Conservation (phyloP, 2,329 filamentous ascomycete genomes). For the Xylaria sp. region DNA sequence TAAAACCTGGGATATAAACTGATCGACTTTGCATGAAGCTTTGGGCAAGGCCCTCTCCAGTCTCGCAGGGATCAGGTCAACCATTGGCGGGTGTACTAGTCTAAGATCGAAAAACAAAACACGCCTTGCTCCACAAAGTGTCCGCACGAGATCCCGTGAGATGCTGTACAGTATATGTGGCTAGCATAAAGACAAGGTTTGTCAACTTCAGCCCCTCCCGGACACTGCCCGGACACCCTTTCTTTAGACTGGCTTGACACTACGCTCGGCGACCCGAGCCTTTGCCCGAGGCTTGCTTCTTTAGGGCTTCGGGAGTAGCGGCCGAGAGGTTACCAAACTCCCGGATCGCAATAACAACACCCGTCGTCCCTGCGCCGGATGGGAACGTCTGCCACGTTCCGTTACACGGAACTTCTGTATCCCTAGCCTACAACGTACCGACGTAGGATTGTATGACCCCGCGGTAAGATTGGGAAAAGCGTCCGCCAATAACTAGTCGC, state of each 20-base stretch:
- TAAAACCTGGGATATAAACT: not conserved
- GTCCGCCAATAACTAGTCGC: not conserved
- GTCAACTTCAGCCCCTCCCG: too few species aligned
- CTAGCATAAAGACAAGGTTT: conserved; percentile 23
- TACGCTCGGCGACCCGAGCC: not conserved
- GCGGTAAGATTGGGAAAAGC: not conserved
- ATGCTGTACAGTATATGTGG: conserved; percentile 17
- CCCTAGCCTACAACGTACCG: not conserved
- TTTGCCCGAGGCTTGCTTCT: not conserved
- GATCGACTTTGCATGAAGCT: not conserved
- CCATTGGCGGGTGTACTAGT: not conserved
- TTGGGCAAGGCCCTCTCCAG: not conserved
- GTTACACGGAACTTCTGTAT: not conserved
- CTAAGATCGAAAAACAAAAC: not conserved
- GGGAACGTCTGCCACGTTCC: not conserved
- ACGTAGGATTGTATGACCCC: not conserved
- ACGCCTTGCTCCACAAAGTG: conserved; percentile 23
- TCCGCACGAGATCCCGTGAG: conserved; percentile 8
- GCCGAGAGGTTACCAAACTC: conserved; percentile 13
- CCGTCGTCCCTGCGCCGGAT: not conserved
- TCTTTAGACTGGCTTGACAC: not conserved
- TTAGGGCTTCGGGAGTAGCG: not conserved
- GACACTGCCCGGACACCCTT: too few species aligned
- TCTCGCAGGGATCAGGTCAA: conserved; percentile 5
- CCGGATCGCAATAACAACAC: conserved; percentile 8